Conservation (phyloP, 768 basidiomycete species). For the Tricholoma sp. region DNA sequence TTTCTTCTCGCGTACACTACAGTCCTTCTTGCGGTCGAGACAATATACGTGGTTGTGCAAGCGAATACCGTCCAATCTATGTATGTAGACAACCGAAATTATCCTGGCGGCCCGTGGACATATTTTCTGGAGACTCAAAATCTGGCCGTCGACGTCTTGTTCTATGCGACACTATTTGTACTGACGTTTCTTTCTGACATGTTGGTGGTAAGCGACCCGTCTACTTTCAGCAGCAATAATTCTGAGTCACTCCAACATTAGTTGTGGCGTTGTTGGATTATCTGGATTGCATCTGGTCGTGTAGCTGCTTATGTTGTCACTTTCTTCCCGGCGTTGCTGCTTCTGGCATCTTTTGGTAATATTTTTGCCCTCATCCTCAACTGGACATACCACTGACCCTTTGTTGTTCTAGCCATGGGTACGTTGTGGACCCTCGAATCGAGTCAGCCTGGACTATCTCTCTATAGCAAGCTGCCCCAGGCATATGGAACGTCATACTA, state of each 20-base stretch:
- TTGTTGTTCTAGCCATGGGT: conserved; percentile 22
- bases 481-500: conserved; percentile 26
- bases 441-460: conserved; percentile 22
- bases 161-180: conserved; percentile 37
- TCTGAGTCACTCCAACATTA: conserved; percentile 5
- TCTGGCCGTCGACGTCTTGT: conserved; percentile 36
- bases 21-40: conserved; percentile 31
- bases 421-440: conserved; percentile 31
- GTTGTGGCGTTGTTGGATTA: conserved; percentile 38
- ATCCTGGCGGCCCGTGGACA: conserved; percentile 38
- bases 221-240: background rate
- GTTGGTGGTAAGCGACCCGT: conserved; percentile 24
- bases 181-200: conserved; percentile 36
- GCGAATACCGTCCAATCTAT: conserved; percentile 35
- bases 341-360: conserved; percentile 24
- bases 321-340: conserved; percentile 23
- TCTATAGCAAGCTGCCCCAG: conserved; percentile 22
- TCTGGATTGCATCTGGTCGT: conserved; percentile 29
- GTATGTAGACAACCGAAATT: conserved; percentile 39
- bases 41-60: conserved; percentile 33
- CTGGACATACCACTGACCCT: background rate
- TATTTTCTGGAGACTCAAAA: conserved; percentile 39
- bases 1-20: conserved; percentile 36
- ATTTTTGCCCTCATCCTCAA: background rate
- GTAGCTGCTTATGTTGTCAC: conserved; percentile 20